These are phyloP conservation scores for Pythium myriotylum DNA, from an alignment of 352 stramenopile genomes.

Conservation along the genomic window DNA sequence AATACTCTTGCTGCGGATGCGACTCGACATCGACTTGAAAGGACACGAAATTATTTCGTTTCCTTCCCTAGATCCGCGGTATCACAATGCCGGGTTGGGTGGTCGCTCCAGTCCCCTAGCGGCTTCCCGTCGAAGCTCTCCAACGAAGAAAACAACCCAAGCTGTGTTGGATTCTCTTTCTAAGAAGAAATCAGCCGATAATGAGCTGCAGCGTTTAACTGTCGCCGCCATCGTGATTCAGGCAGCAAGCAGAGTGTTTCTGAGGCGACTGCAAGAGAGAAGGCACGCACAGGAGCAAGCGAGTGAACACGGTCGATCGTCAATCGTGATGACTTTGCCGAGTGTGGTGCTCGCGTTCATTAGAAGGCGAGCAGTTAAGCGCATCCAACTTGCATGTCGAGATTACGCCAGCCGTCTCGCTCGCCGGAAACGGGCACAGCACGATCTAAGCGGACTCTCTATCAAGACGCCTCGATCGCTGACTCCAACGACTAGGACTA, in stretches of 20 bases:
- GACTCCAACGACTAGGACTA: constrained; percentile 5
- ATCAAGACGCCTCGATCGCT: constrained; percentile 13
- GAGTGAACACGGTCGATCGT: background rate
- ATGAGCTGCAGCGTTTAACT: background rate
- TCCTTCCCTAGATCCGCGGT: constrained; percentile 38
- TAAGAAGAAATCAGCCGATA: background rate
- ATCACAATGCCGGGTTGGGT: constrained; percentile 1
- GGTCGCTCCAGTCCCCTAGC: constrained; percentile 5
- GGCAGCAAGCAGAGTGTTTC: constrained; percentile 5
- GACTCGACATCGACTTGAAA: constrained; percentile 62
- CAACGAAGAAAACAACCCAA: background rate
- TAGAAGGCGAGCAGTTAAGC: constrained; percentile 20
- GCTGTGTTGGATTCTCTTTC: background rate
- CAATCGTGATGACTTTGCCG: background rate
- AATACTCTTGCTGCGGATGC: constrained; percentile 38
- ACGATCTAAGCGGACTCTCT: background rate
- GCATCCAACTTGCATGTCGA: constrained; percentile 20
- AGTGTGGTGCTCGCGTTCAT: constrained; percentile 9
- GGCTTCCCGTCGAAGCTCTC: constrained; percentile 7
- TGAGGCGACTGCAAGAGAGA: background rate
- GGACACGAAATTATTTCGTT: constrained; percentile 59
- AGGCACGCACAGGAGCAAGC: background rate
- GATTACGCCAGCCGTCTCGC: constrained; percentile 1
- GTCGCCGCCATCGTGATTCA: constrained; percentile 3
- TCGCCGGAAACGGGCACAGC: background rate